Conservation (phyloP, 2,329 filamentous ascomycete genomes). For the Fusarium redolens region DNA sequence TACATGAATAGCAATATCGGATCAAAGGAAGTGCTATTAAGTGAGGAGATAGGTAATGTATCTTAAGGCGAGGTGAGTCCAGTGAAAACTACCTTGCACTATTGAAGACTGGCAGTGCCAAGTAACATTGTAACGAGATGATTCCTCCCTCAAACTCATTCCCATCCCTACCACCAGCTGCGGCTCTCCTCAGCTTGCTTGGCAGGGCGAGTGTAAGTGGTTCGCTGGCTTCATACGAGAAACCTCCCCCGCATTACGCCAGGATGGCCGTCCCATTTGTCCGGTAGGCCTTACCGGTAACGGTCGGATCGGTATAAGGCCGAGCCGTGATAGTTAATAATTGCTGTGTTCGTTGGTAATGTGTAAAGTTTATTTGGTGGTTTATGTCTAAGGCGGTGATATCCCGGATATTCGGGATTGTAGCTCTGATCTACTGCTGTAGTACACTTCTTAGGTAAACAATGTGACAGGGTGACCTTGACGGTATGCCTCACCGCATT, state of each 20-base stretch:
- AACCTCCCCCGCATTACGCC: conserved; percentile 25
- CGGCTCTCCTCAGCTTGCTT: conserved; percentile 17
- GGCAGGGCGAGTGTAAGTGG: conserved; percentile 19
- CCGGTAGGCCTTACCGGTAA: conserved; percentile 23
- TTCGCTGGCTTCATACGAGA: conserved; percentile 9
- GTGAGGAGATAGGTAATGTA: background rate
- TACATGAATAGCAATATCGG: background rate
- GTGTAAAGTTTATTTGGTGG: conserved; percentile 4
- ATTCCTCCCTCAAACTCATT: background rate
- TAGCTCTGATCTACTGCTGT: background rate
- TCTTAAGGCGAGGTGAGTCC: background rate
- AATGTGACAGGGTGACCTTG: background rate
- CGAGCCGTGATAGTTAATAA: conserved; percentile 10
- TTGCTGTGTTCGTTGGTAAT: background rate
- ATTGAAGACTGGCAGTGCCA: background rate
- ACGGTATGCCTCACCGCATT: background rate
- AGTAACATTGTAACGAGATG: background rate
- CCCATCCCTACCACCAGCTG: background rate
- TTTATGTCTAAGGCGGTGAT: conserved; percentile 17
- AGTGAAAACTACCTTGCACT: background rate
- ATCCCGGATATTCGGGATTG: conserved; percentile 34
- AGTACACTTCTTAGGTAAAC: background rate
- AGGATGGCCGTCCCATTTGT: conserved; percentile 18
- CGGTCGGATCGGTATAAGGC: conserved; percentile 24
- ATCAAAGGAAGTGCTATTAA: background rate